Evolutionary conservation across 371 early-diverging fungal genomes (phyloP).

Genomic region (Thermomucor indicae-seudaticae): DNA sequence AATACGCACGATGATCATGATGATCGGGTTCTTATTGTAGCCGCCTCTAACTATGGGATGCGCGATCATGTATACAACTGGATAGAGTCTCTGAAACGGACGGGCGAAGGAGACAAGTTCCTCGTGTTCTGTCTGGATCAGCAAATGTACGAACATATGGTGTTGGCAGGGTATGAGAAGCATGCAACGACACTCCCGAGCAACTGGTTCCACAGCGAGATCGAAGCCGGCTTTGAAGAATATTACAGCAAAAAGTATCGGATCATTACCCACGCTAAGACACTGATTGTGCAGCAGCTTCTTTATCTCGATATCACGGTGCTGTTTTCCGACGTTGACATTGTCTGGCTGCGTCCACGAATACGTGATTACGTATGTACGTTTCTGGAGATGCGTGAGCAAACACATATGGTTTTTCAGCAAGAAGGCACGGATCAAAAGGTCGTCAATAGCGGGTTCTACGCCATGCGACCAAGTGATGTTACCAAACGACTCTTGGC

Average conservation of each 20-base stretch:
- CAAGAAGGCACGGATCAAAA: conserved; percentile 26
- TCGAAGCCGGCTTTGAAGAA: conserved; percentile 34
- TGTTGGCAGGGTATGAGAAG: conserved; percentile 21
- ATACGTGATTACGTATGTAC: conserved; percentile 16
- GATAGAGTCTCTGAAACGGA: conserved; percentile 40
- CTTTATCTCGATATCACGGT: conserved; percentile 26
- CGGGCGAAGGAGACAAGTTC: conserved; percentile 28
- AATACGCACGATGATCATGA: conserved; percentile 23
- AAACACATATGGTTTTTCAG: conserved; percentile 23
- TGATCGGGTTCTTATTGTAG: conserved; percentile 32
- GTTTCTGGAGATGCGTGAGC: conserved; percentile 14
- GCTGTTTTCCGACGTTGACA: conserved; percentile 29
- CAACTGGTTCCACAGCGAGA: conserved; percentile 35
- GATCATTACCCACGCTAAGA: conserved; percentile 37
- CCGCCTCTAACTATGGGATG: conserved; percentile 46
- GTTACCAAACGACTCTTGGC: conserved; percentile 20
- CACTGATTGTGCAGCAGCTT: conserved; percentile 25
- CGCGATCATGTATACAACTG: conserved; percentile 45
- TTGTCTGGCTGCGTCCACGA: conserved; percentile 17
- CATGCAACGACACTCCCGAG: conserved; percentile 31
- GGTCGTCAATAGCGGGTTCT: conserved; percentile 26
- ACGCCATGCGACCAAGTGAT: conserved; percentile 22
- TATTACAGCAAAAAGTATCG: conserved; percentile 38
- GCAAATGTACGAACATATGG: conserved; percentile 28
- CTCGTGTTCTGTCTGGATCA: conserved; percentile 42